Conservation (phyloP, 2,329 filamentous ascomycete genomes). For the Byssothecium circinans region DNA sequence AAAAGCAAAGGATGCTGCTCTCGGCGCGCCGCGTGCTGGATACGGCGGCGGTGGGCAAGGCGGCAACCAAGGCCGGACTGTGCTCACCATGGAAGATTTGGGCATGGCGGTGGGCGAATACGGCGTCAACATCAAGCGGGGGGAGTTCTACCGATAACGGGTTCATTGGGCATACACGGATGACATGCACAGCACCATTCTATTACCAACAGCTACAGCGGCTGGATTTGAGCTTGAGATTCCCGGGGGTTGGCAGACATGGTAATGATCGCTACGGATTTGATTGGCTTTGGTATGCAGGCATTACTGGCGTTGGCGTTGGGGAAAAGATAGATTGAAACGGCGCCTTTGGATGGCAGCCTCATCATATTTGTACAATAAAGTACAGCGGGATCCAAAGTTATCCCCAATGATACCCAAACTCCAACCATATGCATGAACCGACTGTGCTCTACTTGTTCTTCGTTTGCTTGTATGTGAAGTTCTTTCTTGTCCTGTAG, state of each 20-base stretch:
- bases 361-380: slow-evolving; percentile 37
- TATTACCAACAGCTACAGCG: background rate
- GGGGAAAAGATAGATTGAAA: slow-evolving; percentile 13
- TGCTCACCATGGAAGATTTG: slow-evolving; percentile 97
- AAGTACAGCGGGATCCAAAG: slow-evolving; percentile 32
- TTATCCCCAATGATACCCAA: slow-evolving; percentile 41
- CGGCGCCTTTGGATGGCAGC: slow-evolving; percentile 13
- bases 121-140: slow-evolving; percentile 94
- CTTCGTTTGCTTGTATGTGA: slow-evolving; percentile 71
- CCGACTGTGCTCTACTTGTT: slow-evolving; percentile 57
- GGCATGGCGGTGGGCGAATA: slow-evolving; percentile 98
- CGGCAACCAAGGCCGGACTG: slow-evolving; percentile 84
- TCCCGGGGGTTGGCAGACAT: too few relatives aligned
- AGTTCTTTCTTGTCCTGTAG: slow-evolving; percentile 66
- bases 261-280: too few relatives aligned
- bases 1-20: slow-evolving; percentile 51
- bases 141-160: slow-evolving; percentile 85
- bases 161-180: background rate
- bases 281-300: background rate
- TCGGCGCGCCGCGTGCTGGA: slow-evolving; percentile 54
- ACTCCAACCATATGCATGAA: slow-evolving; percentile 35
- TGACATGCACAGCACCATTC: background rate
- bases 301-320: slow-evolving; percentile 14
- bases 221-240: background rate
- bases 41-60: slow-evolving; percentile 83